phyloP scores from a whole-genome alignment of 352 stramenopile genomes.

The Globisporangium cederbergense region DNA sequence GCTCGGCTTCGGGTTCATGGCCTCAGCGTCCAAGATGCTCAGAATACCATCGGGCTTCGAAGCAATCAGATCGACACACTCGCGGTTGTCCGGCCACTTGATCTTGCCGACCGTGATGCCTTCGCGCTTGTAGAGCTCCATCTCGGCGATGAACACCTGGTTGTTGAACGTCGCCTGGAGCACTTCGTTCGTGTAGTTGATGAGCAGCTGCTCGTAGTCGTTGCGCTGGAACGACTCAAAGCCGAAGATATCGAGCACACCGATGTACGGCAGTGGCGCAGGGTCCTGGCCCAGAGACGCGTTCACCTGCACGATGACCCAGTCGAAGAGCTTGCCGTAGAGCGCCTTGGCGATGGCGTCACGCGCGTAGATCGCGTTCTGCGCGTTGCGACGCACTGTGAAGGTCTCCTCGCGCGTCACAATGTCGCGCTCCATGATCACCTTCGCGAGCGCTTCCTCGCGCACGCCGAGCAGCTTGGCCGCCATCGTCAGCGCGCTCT shows the following conservation, averaged over 20 bases:
- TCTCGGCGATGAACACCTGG: constrained; percentile 88
- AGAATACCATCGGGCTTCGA: constrained; percentile 81
- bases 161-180: constrained; percentile 88
- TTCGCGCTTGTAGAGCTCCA: constrained; percentile 89
- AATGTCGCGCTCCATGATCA: constrained; percentile 88
- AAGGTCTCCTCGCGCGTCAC: constrained; percentile 83
- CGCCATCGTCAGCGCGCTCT: constrained; percentile 48
- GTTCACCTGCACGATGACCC: constrained; percentile 92
- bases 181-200: constrained; percentile 91
- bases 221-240: constrained; percentile 91
- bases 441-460: constrained; percentile 53
- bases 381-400: constrained; percentile 72
- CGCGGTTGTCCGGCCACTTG: constrained; percentile 89
- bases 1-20: constrained; percentile 87
- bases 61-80: constrained; percentile 89
- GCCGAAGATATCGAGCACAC: constrained; percentile 90
- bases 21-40: constrained; percentile 80
- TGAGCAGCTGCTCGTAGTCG: constrained; percentile 88
- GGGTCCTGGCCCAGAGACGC: constrained; percentile 77
- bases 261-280: constrained; percentile 82
- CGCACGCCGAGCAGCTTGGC: constrained; percentile 69
- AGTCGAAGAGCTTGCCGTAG: constrained; percentile 92
- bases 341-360: constrained; percentile 93
- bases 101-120: constrained; percentile 88
- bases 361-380: constrained; percentile 84